phyloP scores from a whole-genome alignment of 169 alveolate genomes.

The Plasmodium fragile region DNA sequence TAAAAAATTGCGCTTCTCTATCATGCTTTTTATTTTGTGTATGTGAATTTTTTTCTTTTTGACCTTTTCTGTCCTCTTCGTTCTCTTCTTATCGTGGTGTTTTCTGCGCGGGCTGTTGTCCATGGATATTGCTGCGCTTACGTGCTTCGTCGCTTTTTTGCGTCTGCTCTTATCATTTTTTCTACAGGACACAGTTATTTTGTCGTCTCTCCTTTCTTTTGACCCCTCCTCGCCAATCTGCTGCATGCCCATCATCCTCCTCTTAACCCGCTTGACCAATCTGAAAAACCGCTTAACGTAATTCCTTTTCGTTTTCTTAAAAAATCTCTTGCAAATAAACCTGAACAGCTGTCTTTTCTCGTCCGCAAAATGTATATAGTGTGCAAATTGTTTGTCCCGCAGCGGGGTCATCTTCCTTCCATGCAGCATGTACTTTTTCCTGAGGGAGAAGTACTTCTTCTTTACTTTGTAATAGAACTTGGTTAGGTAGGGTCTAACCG shows the following conservation, averaged over 20 bases:
- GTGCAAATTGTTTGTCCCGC: neutral
- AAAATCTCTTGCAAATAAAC: conserved; percentile 26
- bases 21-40: conserved; percentile 33
- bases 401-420: neutral
- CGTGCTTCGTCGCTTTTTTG: neutral
- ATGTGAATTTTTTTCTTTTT: conserved; percentile 14
- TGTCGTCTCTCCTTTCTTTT: neutral
- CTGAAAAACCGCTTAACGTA: conserved; percentile 31
- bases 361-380: conserved; percentile 11
- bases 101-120: neutral
- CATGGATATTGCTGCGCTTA: neutral
- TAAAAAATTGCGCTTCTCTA: conserved; percentile 60
- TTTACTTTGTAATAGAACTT: conserved; percentile 64
- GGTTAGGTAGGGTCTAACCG: conserved; percentile 52
- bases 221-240: neutral
- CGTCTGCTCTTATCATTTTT: neutral
- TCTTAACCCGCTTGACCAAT: neutral
- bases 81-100: neutral
- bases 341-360: conserved; percentile 18
- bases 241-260: neutral
- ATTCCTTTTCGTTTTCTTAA: conserved; percentile 32
- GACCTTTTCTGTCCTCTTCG: neutral
- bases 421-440: conserved; percentile 27
- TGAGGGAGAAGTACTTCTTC: conserved; percentile 51
- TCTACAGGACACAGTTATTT: neutral